Base-by-base conservation (phyloP, 768 basidiomycete genomes). In the Lactarius vividus region DNA sequence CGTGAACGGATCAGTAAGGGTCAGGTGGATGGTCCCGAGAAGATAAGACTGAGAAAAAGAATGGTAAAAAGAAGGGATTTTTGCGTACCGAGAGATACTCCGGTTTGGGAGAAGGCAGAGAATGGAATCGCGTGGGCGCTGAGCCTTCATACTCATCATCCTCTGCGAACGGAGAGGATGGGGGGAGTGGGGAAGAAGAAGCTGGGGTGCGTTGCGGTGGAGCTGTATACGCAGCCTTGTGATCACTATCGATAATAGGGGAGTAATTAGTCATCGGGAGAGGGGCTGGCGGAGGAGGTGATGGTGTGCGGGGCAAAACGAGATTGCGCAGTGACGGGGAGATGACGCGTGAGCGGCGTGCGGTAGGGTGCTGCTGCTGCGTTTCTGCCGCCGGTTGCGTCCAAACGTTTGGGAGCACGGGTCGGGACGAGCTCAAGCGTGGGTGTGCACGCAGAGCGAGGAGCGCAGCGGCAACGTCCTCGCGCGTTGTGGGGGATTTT, bases 101-200 rank as follows among this genome's bases (percentile, higher is more conserved):
- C 31, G 13, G 26, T 66, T 62, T 55, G 20, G 49, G 65, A 28
- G 31, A 52, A 44, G 64, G 29, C 16, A 66, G 44, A 10, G 35
- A 35, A 31, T 62, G 49, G 37, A 57, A 57, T 29, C 37, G 29
- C 10, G 56, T 40, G 42, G 31, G 37, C 23, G 57, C 62, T 4
- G 39, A 37, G 23, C 18, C 13, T 20, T 69, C 67, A 39, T 23
- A 44, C 9, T 63, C 62, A 16, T 62, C 61, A 20, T 62, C 63
- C 26, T 65, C 64, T 37, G 68, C 59, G 8, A 70, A 63, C 3
- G 70, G 70, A 7, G 70, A 70, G 4, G 70, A 70, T 26, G 68
- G 70, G 15, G 70, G 70, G 2, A 70, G 64, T 4, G 68, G 64
- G 3, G 67, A 69, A 57, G 67, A 69, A 57, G 60, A 61, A 26